Percentiles rank a stretch among this genome's conserved stretches.
Evolutionary conservation across 169 alveolate species (phyloP).

Genomic region (Cryptosporidium baileyi): DNA sequence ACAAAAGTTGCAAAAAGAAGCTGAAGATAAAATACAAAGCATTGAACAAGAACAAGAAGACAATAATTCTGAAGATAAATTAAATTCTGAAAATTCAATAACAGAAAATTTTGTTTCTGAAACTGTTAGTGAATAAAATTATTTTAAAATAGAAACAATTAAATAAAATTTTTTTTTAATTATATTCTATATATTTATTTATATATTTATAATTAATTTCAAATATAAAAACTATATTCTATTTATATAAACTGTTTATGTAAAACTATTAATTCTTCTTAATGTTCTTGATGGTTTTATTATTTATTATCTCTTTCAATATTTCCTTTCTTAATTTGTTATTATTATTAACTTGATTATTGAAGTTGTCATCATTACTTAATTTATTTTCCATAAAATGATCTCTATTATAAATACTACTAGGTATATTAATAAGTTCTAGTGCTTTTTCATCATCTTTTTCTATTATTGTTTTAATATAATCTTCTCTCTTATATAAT

Average conservation of each 20-base stretch:
- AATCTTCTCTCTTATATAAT: conserved; percentile 92
- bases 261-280: not conserved
- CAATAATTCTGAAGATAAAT: not conserved
- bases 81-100: not conserved
- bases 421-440: conserved; percentile 75
- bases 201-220: too few relatives aligned
- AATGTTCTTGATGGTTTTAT: not conserved
- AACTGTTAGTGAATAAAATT: not conserved
- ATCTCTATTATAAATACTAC: conserved; percentile 77
- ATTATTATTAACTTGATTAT: not conserved
- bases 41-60: conserved; percentile 27
- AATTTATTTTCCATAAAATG: conserved; percentile 71
- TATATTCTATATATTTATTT: too few relatives aligned
- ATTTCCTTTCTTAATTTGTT: conserved; percentile 11
- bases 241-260: not conserved
- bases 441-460: conserved; percentile 74
- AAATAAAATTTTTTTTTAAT: too few relatives aligned
- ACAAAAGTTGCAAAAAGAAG: not conserved
- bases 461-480: conserved; percentile 72
- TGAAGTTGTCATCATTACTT: conserved; percentile 1
- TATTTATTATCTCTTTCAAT: not conserved
- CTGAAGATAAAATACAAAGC: not conserved
- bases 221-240: too few relatives aligned
- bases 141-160: too few relatives aligned
- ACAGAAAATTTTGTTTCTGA: not conserved